Evolutionary conservation across 805 yeast genomes (phyloP).

Genomic region (Ogataea haglerorum): DNA sequence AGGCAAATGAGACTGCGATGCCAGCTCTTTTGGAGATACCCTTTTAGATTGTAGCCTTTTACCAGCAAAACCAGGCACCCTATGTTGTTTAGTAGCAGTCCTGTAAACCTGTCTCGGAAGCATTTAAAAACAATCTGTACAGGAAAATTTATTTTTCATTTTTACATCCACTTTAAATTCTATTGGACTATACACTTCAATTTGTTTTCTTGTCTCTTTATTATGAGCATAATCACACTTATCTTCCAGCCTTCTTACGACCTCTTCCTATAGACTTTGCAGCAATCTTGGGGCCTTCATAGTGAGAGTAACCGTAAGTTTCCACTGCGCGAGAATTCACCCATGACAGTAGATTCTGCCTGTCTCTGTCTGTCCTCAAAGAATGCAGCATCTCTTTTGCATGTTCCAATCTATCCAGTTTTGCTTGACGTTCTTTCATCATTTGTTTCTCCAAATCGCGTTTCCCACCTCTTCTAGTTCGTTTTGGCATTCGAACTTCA

Average conservation of each 20-base stretch:
- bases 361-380: slow-evolving; percentile 38
- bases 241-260: slow-evolving; percentile 19
- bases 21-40: slow-evolving; percentile 29
- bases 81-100: background rate
- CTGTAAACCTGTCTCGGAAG: slow-evolving; percentile 8
- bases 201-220: background rate
- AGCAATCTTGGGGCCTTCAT: slow-evolving; percentile 43
- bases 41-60: slow-evolving; percentile 11
- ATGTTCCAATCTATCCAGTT: slow-evolving; percentile 23
- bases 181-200: slow-evolving; percentile 11
- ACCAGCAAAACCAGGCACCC: background rate
- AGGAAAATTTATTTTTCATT: slow-evolving; percentile 8
- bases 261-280: slow-evolving; percentile 15
- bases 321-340: slow-evolving; percentile 57
- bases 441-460: slow-evolving; percentile 35
- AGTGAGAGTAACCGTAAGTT: slow-evolving; percentile 47
- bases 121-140: slow-evolving; percentile 1
- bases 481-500: slow-evolving; percentile 30
- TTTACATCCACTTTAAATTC: slow-evolving; percentile 8
- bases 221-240: slow-evolving; percentile 9
- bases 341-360: slow-evolving; percentile 54
- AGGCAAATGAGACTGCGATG: slow-evolving; percentile 34
- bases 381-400: slow-evolving; percentile 31
- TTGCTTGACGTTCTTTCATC: slow-evolving; percentile 32
- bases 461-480: slow-evolving; percentile 31